phyloP scores from a whole-genome alignment of 1,284 basidiomycete genomes.

The Meira miltonrushii region DNA sequence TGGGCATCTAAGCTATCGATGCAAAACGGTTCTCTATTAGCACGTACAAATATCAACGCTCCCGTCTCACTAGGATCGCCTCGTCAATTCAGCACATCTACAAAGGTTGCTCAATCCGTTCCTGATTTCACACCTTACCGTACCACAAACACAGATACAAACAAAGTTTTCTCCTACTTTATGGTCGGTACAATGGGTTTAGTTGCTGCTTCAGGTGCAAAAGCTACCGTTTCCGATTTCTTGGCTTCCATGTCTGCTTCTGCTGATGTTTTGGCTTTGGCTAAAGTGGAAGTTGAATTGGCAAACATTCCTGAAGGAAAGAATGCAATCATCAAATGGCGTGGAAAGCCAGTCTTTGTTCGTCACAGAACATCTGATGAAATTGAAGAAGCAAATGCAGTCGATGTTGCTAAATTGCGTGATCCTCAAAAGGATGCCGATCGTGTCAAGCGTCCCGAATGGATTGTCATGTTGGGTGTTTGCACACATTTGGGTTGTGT shows the following conservation, averaged over 20 bases:
- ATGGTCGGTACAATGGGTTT: slow-evolving; percentile 95
- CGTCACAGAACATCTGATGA: slow-evolving; percentile 88
- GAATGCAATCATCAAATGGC: slow-evolving; percentile 64
- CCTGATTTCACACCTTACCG: slow-evolving; percentile 85
- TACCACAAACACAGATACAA: slow-evolving; percentile 63
- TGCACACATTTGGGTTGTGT: slow-evolving; percentile 99
- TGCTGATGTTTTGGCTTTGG: slow-evolving; percentile 93
- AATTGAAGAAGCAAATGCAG: slow-evolving; percentile 83
- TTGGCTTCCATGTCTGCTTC: slow-evolving; percentile 93
- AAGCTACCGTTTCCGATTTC: slow-evolving; percentile 90
- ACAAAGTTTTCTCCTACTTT: slow-evolving; percentile 88
- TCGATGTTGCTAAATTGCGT: slow-evolving; percentile 79
- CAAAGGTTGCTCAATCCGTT: slow-evolving; percentile 56
- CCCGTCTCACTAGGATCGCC: slow-evolving; percentile 7
- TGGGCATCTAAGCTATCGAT: slow-evolving; percentile 64
- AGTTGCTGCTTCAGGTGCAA: slow-evolving; percentile 86
- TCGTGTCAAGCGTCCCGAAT: slow-evolving; percentile 89
- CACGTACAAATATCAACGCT: slow-evolving; percentile 62
- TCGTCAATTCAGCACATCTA: slow-evolving; percentile 44
- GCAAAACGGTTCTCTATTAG: slow-evolving; percentile 60
- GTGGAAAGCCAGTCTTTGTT: slow-evolving; percentile 99
- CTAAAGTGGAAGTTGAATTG: slow-evolving; percentile 95
- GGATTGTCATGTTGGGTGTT: slow-evolving; percentile 64
- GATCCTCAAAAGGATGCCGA: slow-evolving; percentile 88
- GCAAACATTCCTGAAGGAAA: slow-evolving; percentile 90